Conservation (phyloP, 1,284 basidiomycete genomes). For the Ceratobasidium sp. region DNA sequence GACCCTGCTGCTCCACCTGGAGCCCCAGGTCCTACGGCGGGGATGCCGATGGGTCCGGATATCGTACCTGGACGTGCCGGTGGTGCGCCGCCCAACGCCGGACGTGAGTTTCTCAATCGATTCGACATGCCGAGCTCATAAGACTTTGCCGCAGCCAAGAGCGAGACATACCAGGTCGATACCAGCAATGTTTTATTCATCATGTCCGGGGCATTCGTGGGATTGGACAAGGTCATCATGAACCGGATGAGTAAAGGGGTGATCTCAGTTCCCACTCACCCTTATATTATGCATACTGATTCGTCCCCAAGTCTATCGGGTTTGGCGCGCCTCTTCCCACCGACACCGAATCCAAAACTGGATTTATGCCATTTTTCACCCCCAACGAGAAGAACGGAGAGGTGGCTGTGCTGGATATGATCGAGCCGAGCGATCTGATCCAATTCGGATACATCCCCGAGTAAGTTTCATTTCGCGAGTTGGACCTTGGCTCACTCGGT, state of each 20-base stretch:
- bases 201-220: slow-evolving; percentile 92
- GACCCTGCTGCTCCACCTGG: slow-evolving; percentile 26
- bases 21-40: slow-evolving; percentile 8
- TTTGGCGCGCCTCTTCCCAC: slow-evolving; percentile 73
- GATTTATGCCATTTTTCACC: slow-evolving; percentile 71
- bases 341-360: slow-evolving; percentile 40
- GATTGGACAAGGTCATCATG: slow-evolving; percentile 82
- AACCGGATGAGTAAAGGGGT: slow-evolving; percentile 83
- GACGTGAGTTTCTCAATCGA: slow-evolving; percentile 25
- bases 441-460: slow-evolving; percentile 94
- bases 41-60: slow-evolving; percentile 47
- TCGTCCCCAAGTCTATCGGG: slow-evolving; percentile 75
- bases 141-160: slow-evolving; percentile 30
- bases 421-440: slow-evolving; percentile 79
- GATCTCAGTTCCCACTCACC: slow-evolving; percentile 45
- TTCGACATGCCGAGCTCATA: neutral
- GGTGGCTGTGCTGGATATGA: slow-evolving; percentile 63
- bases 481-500: neutral
- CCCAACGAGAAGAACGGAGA: slow-evolving; percentile 60
- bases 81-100: slow-evolving; percentile 42
- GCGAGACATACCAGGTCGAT: slow-evolving; percentile 76
- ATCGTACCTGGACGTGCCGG: slow-evolving; percentile 47
- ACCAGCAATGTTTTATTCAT: slow-evolving; percentile 92
- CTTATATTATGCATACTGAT: neutral
- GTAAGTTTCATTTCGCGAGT: slow-evolving; percentile 41